Evolutionary conservation across 2,329 filamentous ascomycete genomes (phyloP).

Genomic region (Domatiomyces globalis): DNA sequence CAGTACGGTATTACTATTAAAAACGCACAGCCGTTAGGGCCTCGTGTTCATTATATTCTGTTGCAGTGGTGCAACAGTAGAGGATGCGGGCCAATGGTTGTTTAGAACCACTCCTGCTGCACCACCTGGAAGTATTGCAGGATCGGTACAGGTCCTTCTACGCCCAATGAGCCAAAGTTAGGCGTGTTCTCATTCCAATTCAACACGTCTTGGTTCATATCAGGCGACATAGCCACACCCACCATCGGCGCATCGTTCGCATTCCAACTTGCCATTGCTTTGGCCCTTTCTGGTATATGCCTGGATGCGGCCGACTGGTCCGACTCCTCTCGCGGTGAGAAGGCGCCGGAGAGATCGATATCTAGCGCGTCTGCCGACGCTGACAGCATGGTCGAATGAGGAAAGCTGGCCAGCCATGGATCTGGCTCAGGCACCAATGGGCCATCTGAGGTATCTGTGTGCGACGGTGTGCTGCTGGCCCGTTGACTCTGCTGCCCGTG

Average conservation of each 20-base stretch:
- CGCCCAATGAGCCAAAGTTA: conserved; percentile 5
- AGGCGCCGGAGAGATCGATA: conserved; percentile 3
- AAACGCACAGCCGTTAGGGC: too few species aligned
- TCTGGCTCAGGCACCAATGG: background rate
- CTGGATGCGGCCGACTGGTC: background rate
- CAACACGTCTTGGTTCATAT: background rate
- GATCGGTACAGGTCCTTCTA: conserved; percentile 5
- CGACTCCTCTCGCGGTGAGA: background rate
- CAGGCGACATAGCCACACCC: background rate
- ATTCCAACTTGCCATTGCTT: background rate
- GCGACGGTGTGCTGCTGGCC: conserved; percentile 3
- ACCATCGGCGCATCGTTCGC: background rate
- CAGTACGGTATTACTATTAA: too few species aligned
- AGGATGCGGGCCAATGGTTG: background rate
- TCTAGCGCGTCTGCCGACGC: conserved; percentile 8
- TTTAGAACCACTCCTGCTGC: conserved; percentile 13
- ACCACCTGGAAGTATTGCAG: conserved; percentile 8
- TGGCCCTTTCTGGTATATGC: too few species aligned
- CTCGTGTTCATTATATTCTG: background rate
- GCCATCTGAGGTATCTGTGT: background rate
- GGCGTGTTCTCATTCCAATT: conserved; percentile 3
- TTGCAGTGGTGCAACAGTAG: background rate
- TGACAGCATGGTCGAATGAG: conserved; percentile 2
- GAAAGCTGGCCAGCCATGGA: background rate
- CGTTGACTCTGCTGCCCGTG: conserved; percentile 32